Evolutionary conservation across 2,329 filamentous ascomycete genomes (phyloP).

Genomic region (Lachnellula hyalina): DNA sequence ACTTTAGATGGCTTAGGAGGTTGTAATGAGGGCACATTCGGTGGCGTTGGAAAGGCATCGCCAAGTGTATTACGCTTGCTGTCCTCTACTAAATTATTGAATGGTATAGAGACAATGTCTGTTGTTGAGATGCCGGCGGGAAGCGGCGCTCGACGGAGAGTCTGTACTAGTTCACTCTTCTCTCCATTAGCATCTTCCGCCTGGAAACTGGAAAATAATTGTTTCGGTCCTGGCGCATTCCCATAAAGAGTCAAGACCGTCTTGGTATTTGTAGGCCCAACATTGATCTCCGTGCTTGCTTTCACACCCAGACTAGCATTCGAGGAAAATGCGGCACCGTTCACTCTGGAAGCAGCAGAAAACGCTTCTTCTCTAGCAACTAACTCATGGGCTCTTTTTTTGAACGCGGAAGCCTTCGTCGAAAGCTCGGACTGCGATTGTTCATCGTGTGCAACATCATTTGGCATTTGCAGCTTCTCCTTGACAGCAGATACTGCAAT

Average conservation of each 20-base stretch:
- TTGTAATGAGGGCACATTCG: slow-evolving; percentile 59
- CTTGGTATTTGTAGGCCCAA: slow-evolving; percentile 41
- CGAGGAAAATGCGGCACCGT: slow-evolving; percentile 4
- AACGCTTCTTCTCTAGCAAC: slow-evolving; percentile 56
- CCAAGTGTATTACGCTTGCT: slow-evolving; percentile 60
- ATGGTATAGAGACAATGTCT: slow-evolving; percentile 53
- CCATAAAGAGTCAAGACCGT: slow-evolving; percentile 73
- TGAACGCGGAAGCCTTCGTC: slow-evolving; percentile 41
- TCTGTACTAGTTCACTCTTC: slow-evolving; percentile 30
- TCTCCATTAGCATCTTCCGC: slow-evolving; percentile 31
- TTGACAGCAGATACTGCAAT: slow-evolving; percentile 43
- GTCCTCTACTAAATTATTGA: slow-evolving; percentile 36
- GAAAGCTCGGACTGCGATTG: slow-evolving; percentile 25
- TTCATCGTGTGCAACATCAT: slow-evolving; percentile 20
- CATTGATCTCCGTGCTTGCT: slow-evolving; percentile 28
- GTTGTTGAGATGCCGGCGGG: slow-evolving; percentile 71
- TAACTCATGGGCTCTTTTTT: slow-evolving; percentile 56
- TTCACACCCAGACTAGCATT: slow-evolving; percentile 12
- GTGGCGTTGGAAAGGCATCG: slow-evolving; percentile 66
- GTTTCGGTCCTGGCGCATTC: slow-evolving; percentile 66
- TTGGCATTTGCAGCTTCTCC: slow-evolving; percentile 40
- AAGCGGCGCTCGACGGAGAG: slow-evolving; percentile 59
- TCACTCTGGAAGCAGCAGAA: slow-evolving; percentile 35
- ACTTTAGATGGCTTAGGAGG: slow-evolving; percentile 68
- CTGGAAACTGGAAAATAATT: slow-evolving; percentile 83